A percentile compares a stretch with the other conserved stretches of the same genome.
Evolutionary conservation across 2,329 filamentous ascomycete genomes (phyloP).

Genomic region (Lecanoromycetidae sp.): DNA sequence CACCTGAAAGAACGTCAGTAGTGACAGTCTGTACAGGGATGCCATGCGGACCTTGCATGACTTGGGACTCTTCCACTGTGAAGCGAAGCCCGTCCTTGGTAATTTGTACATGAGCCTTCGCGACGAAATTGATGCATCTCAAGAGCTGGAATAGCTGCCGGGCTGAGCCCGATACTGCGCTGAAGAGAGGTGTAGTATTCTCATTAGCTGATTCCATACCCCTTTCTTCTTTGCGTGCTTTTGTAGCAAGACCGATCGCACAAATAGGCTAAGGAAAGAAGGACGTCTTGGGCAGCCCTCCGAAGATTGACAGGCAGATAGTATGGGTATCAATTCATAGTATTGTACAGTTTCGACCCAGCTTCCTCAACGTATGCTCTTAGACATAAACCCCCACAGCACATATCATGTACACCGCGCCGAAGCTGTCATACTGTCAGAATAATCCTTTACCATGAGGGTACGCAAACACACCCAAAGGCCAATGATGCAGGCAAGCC

Average conservation of each 20-base stretch:
- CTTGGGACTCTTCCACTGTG: constrained; percentile 72
- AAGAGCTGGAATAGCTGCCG: constrained; percentile 49
- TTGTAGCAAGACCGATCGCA: too few relatives aligned
- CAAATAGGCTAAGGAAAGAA: too few relatives aligned
- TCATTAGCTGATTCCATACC: constrained; percentile 8
- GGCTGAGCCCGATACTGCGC: constrained; percentile 49
- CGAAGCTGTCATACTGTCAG: constrained; percentile 49
- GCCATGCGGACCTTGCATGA: constrained; percentile 64
- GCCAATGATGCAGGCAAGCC: constrained; percentile 79
- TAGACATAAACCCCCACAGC: constrained; percentile 97
- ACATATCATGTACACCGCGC: constrained; percentile 97
- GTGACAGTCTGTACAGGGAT: not conserved
- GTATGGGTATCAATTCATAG: constrained; percentile 23
- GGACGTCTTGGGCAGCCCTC: not conserved
- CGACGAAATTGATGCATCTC: constrained; percentile 49
- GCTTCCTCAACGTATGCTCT: constrained; percentile 18
- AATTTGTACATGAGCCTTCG: constrained; percentile 57
- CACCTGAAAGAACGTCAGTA: constrained; percentile 34
- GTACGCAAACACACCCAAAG: constrained; percentile 57
- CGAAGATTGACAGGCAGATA: constrained; percentile 11
- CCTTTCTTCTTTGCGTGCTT: not conserved
- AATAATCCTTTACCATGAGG: not conserved
- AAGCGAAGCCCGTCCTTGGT: constrained; percentile 77
- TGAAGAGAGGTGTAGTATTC: constrained; percentile 34
- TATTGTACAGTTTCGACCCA: constrained; percentile 26